Evolutionary conservation across 2,329 filamentous ascomycete genomes (phyloP), one percentile per base, ranked within the genome.

Genomic region (Gremmenia infestans): DNA sequence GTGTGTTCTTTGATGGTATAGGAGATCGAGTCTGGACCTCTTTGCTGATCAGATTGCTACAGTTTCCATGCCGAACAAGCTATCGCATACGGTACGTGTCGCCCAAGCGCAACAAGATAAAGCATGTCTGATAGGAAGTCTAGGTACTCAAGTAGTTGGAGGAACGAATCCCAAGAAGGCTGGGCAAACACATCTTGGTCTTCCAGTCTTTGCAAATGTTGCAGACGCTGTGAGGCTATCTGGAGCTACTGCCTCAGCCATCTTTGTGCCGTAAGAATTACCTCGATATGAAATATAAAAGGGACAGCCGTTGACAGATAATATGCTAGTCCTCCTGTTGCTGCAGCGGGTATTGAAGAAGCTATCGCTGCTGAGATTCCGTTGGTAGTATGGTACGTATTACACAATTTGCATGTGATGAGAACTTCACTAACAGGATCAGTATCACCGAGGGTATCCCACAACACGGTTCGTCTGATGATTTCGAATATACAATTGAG

Each of bases 91-190:
- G 94, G 91, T 95, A 89, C 72, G 67, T 69, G 55, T 60, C 50
- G 48, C 8, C 43, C 53, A 55, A 47, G 36, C 43, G 50, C 43
- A 42, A 56, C 40, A 22, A 55, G 50, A 58, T 37, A 56, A 49
- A 56, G 59, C 64, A 72, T 37, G 54, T 65, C 65, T 69, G 60
- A 69, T 65, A 61, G 54, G 50, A 37, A 17, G 37, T 52, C 61
- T 69, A 95, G 91, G 93, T 74, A 99, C 94, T 69, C 93, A 96
- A 74, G 91, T 99, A 65, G 91, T 99, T 65, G 94, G 94, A 74
- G 94, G 94, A 72, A 97, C 93, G 71, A 97, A 97, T 81, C 94
- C 94, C 72, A 97, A 96, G 83, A 99, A 99, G 81, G 94, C 94
- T 65, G 94, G 94, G 71, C 78, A 83, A 69, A 87, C 85, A 72